A percentile compares a stretch with the other conserved stretches of the same genome.
Evolutionary conservation across 768 basidiomycete genomes (phyloP).

Genomic region (Asterophora lycoperdoides): DNA sequence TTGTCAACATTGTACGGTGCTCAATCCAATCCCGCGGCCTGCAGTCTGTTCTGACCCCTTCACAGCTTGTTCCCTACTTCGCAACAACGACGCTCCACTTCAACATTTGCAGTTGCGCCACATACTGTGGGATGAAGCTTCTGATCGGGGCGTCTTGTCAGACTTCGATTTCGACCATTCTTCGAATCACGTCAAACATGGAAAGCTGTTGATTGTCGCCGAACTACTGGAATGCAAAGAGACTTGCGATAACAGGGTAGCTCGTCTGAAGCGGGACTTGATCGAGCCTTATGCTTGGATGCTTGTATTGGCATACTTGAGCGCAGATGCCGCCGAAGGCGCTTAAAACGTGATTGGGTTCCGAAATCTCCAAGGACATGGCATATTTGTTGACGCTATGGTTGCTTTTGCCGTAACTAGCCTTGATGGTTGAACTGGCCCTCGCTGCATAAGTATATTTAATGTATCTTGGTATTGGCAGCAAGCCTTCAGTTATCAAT

Average conservation of each 20-base stretch:
- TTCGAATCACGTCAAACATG: neutral
- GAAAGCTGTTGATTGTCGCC: neutral
- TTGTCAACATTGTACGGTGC: constrained; percentile 2
- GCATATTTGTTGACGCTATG: too few species aligned
- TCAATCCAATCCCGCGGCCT: neutral
- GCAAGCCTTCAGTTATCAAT: too few species aligned
- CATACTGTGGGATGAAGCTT: constrained; percentile 4
- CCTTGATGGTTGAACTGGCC: too few species aligned
- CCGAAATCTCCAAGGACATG: too few species aligned
- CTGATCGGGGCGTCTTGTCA: constrained; percentile 6
- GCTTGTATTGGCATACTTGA: constrained; percentile 2
- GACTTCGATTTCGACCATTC: constrained; percentile 11
- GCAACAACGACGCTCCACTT: too few species aligned
- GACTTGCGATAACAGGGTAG: constrained; percentile 4
- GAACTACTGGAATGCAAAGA: constrained; percentile 12
- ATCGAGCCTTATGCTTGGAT: constrained; percentile 14
- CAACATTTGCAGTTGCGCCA: constrained; percentile 1
- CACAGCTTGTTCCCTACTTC: neutral
- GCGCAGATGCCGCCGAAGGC: neutral
- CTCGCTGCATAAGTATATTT: too few species aligned
- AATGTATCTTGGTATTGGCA: too few species aligned
- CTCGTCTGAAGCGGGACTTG: constrained; percentile 3
- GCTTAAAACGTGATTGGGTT: too few species aligned
- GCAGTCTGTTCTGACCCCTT: neutral
- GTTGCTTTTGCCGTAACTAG: too few species aligned